A percentile compares a stretch with the other conserved stretches of the same genome.
Evolutionary conservation across 768 basidiomycete genomes (phyloP).

Genomic region (Kwoniella dendrophila): DNA sequence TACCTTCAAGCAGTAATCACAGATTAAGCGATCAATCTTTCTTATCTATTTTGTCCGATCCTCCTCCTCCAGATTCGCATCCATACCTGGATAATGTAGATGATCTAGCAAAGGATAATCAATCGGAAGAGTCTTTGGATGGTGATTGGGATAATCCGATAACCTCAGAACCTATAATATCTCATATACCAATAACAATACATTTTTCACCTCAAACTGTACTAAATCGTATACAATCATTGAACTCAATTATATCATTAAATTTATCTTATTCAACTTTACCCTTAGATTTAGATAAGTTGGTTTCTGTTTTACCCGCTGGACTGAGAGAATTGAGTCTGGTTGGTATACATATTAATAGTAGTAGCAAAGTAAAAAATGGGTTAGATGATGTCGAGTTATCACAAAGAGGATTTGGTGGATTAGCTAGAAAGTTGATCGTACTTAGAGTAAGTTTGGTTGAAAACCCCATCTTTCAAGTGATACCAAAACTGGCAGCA

Average conservation of each 20-base stretch:
- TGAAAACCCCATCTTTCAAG: not conserved
- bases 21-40: conserved; percentile 27
- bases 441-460: conserved; percentile 29
- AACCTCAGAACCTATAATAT: conserved; percentile 13
- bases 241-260: conserved; percentile 31
- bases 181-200: conserved; percentile 35
- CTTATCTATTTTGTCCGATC: conserved; percentile 18
- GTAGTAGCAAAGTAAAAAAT: too few relatives aligned
- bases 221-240: conserved; percentile 18
- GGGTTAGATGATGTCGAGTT: conserved; percentile 17
- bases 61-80: conserved; percentile 5
- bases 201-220: conserved; percentile 31
- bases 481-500: too few relatives aligned
- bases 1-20: conserved; percentile 14
- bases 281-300: conserved; percentile 24
- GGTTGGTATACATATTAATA: conserved; percentile 15
- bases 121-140: not conserved
- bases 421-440: conserved; percentile 32
- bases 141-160: conserved; percentile 14
- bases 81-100: not conserved
- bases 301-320: conserved; percentile 25
- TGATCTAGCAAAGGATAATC: not conserved
- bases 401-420: conserved; percentile 22
- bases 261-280: conserved; percentile 36
- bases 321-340: conserved; percentile 32